Evolutionary conservation across 2,329 filamentous ascomycete species (phyloP), one percentile per base, ranked within the genome.

Genomic region (Ceratocystis huliohia): DNA sequence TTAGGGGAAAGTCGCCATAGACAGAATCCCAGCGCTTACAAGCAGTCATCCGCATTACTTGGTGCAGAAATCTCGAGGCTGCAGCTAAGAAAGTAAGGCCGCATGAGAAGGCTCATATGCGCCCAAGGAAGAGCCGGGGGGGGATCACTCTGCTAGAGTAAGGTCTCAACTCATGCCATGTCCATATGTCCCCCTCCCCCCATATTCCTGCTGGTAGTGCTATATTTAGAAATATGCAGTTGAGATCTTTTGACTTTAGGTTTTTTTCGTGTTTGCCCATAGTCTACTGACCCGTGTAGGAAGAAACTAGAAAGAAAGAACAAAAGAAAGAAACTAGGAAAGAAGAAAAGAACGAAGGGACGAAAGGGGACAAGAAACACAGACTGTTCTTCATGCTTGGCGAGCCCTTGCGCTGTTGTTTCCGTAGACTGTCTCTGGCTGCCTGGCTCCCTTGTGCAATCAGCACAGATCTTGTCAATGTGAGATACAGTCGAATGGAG

Each of bases 21-120:
- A 37, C 33, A 37, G 46, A 41, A 62, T 37, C 59, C 59, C 59
- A 22, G 59, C 59, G 59, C 59, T 62, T 62, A 44, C 59, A 62
- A 17, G 59, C 59, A 62, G 59, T 62, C 33, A 62, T 62, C 59
- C n/a, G 59, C 59, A 30, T 22, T 50, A 20, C 46, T 50, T 50
- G 6, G n/a, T 20, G 46, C 46, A 25, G 46, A 22, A 10, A 6
- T 48, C 46, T 50, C 46, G 46, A 50, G 46, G n/a, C 46, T 50
- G 46, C 46, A 50, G 46, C 46, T 50, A 50, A 50, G 22, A 22
- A 25, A 22, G 15, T 30, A 6, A 61, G 17, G 59, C 41, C 41
- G 59, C 59, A 61, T 48, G 20, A n/a, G 28, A 20, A 20, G 22
- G 46, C 10, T 22, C n/a, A 22, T 20, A 50, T 50, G 46, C n/a